Percentiles rank a stretch among this genome's conserved stretches.
Evolutionary conservation across 176 grass and related monocot species (phyloP).

Genomic region (Ensete glaucum): DNA sequence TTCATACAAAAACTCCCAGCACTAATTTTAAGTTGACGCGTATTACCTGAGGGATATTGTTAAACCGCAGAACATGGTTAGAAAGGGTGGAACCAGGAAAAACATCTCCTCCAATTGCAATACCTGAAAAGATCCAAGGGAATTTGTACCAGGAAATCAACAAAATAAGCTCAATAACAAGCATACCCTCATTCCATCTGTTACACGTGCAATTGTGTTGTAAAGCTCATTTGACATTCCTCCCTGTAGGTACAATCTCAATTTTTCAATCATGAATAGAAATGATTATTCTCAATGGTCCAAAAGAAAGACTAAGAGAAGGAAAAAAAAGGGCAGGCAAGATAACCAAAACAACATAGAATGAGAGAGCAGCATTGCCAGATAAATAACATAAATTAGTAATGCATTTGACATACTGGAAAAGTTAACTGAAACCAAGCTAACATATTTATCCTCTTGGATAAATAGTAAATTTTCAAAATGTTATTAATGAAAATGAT

Average conservation of each 20-base stretch:
- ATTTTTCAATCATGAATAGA: neutral
- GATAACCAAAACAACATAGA: no score
- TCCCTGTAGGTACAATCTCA: constrained; percentile 45
- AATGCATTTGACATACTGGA: no score
- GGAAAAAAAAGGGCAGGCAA: neutral
- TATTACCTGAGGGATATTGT: constrained; percentile 82
- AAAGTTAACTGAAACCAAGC: no score
- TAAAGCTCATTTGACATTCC: constrained; percentile 99
- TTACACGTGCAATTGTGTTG: constrained; percentile 90
- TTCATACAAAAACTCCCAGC: no score
- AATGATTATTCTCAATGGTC: neutral
- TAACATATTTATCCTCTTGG: no score
- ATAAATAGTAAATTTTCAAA: no score
- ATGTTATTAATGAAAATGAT: no score
- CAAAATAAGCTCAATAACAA: neutral
- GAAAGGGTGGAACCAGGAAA: constrained; percentile 92
- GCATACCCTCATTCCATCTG: constrained; percentile 91
- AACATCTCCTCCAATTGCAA: constrained; percentile 98
- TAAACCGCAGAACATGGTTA: constrained; percentile 89
- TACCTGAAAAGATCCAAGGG: constrained; percentile 33
- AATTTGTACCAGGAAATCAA: neutral
- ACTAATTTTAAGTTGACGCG: no score
- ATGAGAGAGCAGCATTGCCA: no score
- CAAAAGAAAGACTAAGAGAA: neutral
- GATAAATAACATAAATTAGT: no score